phyloP scores from a whole-genome alignment of 2,329 filamentous ascomycete genomes.

The Chrysoporthe cubensis region DNA sequence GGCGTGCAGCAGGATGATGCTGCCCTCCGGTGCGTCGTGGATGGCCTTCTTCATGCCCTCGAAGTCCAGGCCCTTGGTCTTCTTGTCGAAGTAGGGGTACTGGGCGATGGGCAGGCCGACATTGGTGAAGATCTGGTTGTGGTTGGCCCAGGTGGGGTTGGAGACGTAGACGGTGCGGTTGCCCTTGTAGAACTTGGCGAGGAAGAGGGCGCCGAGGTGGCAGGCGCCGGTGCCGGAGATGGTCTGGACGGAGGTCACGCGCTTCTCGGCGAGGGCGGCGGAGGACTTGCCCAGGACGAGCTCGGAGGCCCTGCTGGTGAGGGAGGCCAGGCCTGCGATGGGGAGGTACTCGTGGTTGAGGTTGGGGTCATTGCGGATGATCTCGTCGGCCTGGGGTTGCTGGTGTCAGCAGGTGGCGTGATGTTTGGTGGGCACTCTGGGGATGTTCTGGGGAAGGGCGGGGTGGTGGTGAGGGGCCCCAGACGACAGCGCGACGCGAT shows the following conservation, averaged over 20 bases:
- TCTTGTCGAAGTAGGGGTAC: constrained; percentile 92
- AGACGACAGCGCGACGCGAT: not conserved
- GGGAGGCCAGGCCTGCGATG: constrained; percentile 83
- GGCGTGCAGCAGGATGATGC: constrained; percentile 88
- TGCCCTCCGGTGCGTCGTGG: constrained; percentile 71
- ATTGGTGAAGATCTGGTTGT: constrained; percentile 97
- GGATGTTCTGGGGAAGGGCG: constrained; percentile 23
- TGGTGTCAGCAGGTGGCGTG: constrained; percentile 32
- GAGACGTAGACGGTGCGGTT: constrained; percentile 85
- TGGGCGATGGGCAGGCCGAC: constrained; percentile 76
- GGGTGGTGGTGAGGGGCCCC: constrained; percentile 15
- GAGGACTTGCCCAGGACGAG: constrained; percentile 82
- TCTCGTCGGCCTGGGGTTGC: constrained; percentile 76
- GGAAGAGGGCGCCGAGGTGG: constrained; percentile 91
- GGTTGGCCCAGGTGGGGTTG: constrained; percentile 96
- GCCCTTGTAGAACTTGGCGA: constrained; percentile 84
- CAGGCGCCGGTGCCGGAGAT: constrained; percentile 97
- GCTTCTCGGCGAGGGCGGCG: constrained; percentile 81
- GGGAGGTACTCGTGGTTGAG: constrained; percentile 98
- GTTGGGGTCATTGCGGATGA: constrained; percentile 83
- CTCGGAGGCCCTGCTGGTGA: constrained; percentile 89
- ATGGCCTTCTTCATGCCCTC: constrained; percentile 81
- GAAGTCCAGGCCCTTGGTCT: constrained; percentile 90
- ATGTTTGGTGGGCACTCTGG: constrained; percentile 16
- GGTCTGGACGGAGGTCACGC: constrained; percentile 82